A percentile compares a stretch with the other conserved stretches of the same genome.
Evolutionary conservation across 257 asterid species (phyloP).

Genomic region (Nicotiana obtusifolia): DNA sequence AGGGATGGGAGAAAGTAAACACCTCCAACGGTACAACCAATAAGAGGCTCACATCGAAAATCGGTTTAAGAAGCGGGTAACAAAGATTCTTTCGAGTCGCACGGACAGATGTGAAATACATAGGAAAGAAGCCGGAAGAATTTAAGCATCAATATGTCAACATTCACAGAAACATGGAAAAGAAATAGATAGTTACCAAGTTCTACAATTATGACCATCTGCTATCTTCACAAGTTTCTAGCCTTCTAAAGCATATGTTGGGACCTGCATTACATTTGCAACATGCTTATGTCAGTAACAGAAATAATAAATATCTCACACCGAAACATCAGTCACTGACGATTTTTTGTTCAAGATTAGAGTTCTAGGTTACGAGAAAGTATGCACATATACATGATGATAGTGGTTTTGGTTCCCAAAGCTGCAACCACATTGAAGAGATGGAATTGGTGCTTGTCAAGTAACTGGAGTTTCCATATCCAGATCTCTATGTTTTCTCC

Average conservation of each 20-base stretch:
- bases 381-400: neutral
- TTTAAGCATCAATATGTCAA: neutral
- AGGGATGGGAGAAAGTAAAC: neutral
- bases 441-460: neutral
- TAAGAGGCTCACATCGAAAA: neutral
- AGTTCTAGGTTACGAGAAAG: neutral
- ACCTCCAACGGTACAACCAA: neutral
- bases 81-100: neutral
- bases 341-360: neutral
- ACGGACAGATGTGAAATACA: neutral
- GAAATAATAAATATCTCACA: neutral
- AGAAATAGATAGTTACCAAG: slow-evolving; percentile 11
- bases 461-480: neutral
- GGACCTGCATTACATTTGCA: slow-evolving; percentile 46
- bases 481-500: neutral
- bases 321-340: neutral
- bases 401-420: neutral
- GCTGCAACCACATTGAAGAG: neutral
- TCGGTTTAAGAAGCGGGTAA: neutral
- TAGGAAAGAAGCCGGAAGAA: neutral
- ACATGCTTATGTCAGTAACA: neutral
- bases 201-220: neutral
- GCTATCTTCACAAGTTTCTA: slow-evolving; percentile 21
- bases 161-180: neutral
- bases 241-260: slow-evolving; percentile 70